Base-by-base conservation (phyloP, 73 alveolate species). In the Tetrahymena thermophila region DNA sequence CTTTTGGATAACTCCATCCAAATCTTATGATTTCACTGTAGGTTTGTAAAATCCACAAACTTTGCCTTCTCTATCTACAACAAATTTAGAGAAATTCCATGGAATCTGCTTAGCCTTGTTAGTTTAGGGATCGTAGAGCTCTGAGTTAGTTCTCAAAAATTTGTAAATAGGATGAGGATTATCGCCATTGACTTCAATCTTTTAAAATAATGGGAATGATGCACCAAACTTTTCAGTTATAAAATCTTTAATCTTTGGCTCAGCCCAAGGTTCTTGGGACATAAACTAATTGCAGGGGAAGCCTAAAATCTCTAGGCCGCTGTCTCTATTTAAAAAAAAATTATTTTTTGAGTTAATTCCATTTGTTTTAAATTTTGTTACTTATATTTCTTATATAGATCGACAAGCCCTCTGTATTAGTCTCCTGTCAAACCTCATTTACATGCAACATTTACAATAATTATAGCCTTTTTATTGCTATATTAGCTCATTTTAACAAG, bases 241-340 rank as follows among this genome's bases (percentile, higher is more conserved):
- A 42, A 96, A 96, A 19, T 94, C 94, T 93, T 97, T 98, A 34
- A 98, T 98, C 21, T 96, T 97, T 56, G 96, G 97, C n/a, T 89
- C 94, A 11, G 98, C 93, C 85, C 97, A 97, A 17, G 99, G 98
- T 94, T 97, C 99, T 93, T 97, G 96, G 50, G 95, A 94, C 98
- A 97, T 96, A 96, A 97, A 97, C 95, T 97, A 89, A 94, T 97
- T 97, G 96, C 99, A 97, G 89, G 99, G 99, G 96, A 97, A 97
- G 38, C 98, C 99, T 85, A 97, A 94, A 44, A 97, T 97, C 58
- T 97, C 98, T 44, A 98, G 93, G 37, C 99, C 99, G 44, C 95
- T n/a, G 31, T 93, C 97, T 40, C 97, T 95, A 94, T 93, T 7
- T 43, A 35, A 28, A 71, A 71, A 13, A 4, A n/a, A 19, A 71